Evolutionary conservation across 768 basidiomycete species (phyloP).

Genomic region (Trametes elegans): DNA sequence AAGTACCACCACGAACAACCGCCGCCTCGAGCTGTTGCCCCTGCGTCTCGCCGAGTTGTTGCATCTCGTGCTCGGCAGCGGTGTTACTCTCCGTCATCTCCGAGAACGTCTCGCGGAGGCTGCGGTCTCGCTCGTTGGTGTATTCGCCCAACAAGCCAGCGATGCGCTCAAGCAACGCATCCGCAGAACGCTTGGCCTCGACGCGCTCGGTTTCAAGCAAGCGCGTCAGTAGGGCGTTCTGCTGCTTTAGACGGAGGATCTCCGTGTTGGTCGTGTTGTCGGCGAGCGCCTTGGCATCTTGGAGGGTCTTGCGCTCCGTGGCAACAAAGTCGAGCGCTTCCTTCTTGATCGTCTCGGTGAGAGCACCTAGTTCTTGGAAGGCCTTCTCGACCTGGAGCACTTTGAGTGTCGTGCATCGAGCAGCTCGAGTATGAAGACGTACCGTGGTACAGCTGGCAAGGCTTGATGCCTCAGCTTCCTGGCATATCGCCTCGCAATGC

Average conservation of each 20-base stretch:
- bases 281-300: constrained; percentile 47
- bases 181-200: constrained; percentile 65
- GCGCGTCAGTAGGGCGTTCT: constrained; percentile 63
- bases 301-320: constrained; percentile 49
- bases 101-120: constrained; percentile 56
- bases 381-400: constrained; percentile 49
- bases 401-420: background rate
- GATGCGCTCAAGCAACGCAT: constrained; percentile 73
- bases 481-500: constrained; percentile 47
- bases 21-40: constrained; percentile 42
- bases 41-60: constrained; percentile 48
- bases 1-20: constrained; percentile 40
- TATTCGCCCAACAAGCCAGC: constrained; percentile 72
- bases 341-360: constrained; percentile 58
- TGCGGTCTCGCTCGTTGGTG: constrained; percentile 62
- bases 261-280: constrained; percentile 49
- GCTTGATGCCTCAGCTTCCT: constrained; percentile 43
- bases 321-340: constrained; percentile 59
- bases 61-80: constrained; percentile 50
- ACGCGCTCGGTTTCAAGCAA: constrained; percentile 65
- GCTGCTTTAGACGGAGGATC: constrained; percentile 59
- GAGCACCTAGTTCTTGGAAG: constrained; percentile 52
- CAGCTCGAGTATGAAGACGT: constrained; percentile 18
- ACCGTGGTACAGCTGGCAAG: constrained; percentile 46
- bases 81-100: constrained; percentile 54